These are phyloP conservation scores for Ceratocystis papillata DNA, from an alignment of 2,329 filamentous ascomycete genomes.

Conservation along the genomic window DNA sequence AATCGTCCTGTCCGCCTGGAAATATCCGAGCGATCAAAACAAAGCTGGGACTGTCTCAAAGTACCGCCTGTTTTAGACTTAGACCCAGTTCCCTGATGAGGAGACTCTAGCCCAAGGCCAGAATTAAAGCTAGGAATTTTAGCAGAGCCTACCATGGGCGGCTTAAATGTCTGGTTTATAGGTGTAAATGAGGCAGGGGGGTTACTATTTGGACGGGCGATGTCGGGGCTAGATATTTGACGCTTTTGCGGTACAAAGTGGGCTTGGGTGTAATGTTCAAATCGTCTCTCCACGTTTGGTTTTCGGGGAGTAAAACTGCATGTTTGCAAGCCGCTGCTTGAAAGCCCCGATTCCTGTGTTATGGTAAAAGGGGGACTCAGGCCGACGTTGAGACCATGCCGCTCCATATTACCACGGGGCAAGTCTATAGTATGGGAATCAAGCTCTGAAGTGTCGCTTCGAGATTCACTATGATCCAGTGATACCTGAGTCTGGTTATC, in stretches of 20 bases:
- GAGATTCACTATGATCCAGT: background rate
- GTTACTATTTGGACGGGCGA: background rate
- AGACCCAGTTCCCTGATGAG: background rate
- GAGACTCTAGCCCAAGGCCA: background rate
- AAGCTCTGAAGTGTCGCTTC: background rate
- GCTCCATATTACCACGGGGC: background rate
- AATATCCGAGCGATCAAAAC: background rate
- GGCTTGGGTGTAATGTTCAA: background rate
- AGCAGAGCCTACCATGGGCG: background rate
- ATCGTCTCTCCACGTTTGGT: background rate
- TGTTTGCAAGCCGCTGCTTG: background rate
- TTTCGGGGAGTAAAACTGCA: background rate
- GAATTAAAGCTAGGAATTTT: background rate
- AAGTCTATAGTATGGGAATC: background rate
- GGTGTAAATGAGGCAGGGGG: background rate
- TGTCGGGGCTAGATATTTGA: background rate
- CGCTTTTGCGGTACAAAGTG: background rate
- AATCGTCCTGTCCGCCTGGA: background rate
- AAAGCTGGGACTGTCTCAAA: constrained; percentile 9
- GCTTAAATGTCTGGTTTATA: constrained; percentile 4
- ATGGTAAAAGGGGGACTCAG: background rate
- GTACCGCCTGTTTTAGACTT: background rate
- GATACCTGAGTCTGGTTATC: background rate
- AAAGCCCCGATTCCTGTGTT: background rate
- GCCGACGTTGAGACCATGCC: background rate